Evolutionary conservation across 768 basidiomycete species (phyloP), one percentile per base, ranked within the genome.

Genomic region (Pleurotus eryngii): DNA sequence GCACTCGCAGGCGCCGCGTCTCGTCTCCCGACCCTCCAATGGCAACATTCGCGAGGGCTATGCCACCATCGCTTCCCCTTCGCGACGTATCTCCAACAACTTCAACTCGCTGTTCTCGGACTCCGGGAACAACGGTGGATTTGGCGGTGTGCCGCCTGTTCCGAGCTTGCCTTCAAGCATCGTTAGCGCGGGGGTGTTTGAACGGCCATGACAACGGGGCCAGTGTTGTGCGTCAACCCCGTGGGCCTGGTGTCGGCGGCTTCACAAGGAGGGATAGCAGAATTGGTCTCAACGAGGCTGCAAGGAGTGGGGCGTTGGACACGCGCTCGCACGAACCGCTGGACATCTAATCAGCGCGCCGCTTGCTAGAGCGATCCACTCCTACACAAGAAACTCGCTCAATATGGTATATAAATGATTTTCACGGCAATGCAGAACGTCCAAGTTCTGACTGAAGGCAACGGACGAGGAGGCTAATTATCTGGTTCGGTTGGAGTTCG

Each of bases 41-140:
- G 90, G 91, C 56, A 94, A 94, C 68, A 92, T 94, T 57, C 86
- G 92, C 43, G 82, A 83, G 69, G 90, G 90, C 26, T 94, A 90
- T 71, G 90, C 90, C 15, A 93, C 92, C 37, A 91, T 93, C 57
- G 88, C 89, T 27, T 88, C 91, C 38, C 86, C 90, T 27, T 84
- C 89, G 40, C 87, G 90, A 58, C 85, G 92, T 46, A 78, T 86
- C 53, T 84, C 86, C n/a, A 78, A 81, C 45, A 84, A 79, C 24
- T 91, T 90, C 68, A 78, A 83, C 14, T 81, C 84, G n/a, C 69
- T 92, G 35, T 92, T 92, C 68, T 76, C 79, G 9, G 80, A 76
- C 56, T 73, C 68, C 61, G 51, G 57, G 18, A 26, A 14, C 27
- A 24, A n/a, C 14, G 38, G 30, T 46, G 49, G 49, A 9, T 40